These are phyloP conservation scores for Xylaria sp. DNA, from an alignment of 2,329 filamentous ascomycete species.

Conservation along the genomic window DNA sequence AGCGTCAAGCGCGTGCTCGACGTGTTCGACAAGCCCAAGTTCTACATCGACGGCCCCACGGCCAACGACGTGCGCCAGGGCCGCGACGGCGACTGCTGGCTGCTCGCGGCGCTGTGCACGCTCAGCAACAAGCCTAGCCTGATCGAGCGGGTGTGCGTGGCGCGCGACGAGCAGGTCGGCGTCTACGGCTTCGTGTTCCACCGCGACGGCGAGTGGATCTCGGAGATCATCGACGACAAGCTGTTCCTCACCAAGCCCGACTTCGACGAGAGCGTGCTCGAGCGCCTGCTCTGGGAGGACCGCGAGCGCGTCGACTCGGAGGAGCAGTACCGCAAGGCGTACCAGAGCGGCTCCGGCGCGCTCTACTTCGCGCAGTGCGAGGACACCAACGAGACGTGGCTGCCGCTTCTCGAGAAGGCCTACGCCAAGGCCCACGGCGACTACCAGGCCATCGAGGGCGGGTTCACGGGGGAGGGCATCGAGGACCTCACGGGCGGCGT, in stretches of 20 bases:
- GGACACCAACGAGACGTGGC: slow-evolving; percentile 77
- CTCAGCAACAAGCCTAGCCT: slow-evolving; percentile 77
- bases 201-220: slow-evolving; percentile 79
- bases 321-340: slow-evolving; percentile 69
- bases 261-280: slow-evolving; percentile 69
- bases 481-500: slow-evolving; percentile 74
- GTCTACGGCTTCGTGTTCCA: slow-evolving; percentile 90
- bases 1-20: slow-evolving; percentile 77
- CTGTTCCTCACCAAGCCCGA: slow-evolving; percentile 67
- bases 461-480: slow-evolving; percentile 68
- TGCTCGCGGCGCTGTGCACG: slow-evolving; percentile 82
- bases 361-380: slow-evolving; percentile 77
- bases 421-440: slow-evolving; percentile 81
- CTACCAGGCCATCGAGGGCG: slow-evolving; percentile 77
- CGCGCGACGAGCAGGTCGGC: slow-evolving; percentile 76
- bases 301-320: slow-evolving; percentile 63
- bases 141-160: slow-evolving; percentile 80
- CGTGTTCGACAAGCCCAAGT: slow-evolving; percentile 80
- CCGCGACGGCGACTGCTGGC: slow-evolving; percentile 84
- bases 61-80: slow-evolving; percentile 85
- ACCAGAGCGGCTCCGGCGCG: slow-evolving; percentile 75
- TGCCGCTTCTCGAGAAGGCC: slow-evolving; percentile 77
- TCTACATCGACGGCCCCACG: slow-evolving; percentile 81
- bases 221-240: slow-evolving; percentile 69
- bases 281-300: slow-evolving; percentile 60